Evolutionary conservation across 805 yeast genomes (phyloP).

Genomic region (Yamadazyma nakazawae): DNA sequence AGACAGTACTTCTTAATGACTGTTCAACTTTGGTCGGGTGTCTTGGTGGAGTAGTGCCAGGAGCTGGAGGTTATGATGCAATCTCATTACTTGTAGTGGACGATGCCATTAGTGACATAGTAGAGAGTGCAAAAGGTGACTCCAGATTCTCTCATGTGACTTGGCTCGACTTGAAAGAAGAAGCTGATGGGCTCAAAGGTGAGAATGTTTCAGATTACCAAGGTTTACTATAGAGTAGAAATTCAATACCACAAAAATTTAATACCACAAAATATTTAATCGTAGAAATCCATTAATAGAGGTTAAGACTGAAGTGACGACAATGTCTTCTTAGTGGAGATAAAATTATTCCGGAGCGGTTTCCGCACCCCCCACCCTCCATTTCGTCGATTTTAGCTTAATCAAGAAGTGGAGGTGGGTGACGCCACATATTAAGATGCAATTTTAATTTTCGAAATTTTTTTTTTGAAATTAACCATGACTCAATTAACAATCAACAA

Average conservation of each 20-base stretch:
- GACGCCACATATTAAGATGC: too few species aligned
- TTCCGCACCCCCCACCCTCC: too few species aligned
- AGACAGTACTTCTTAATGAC: slow-evolving; percentile 64
- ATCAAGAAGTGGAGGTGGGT: too few species aligned
- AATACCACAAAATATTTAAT: too few species aligned
- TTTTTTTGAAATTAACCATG: neutral
- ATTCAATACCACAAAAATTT: too few species aligned
- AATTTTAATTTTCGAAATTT: too few species aligned
- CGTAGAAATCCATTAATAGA: too few species aligned
- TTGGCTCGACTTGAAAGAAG: slow-evolving; percentile 69
- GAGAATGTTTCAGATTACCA: slow-evolving; percentile 40
- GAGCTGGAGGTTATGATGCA: slow-evolving; percentile 98
- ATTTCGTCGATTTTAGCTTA: too few species aligned
- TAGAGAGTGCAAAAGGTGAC: slow-evolving; percentile 17
- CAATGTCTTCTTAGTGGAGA: too few species aligned
- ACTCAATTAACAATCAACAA: slow-evolving; percentile 1
- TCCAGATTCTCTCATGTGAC: slow-evolving; percentile 44
- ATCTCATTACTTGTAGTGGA: slow-evolving; percentile 66
- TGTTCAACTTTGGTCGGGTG: slow-evolving; percentile 59
- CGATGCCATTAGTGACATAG: slow-evolving; percentile 31
- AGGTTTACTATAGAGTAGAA: slow-evolving; percentile 2
- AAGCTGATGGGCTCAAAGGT: slow-evolving; percentile 52
- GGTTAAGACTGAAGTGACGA: too few species aligned
- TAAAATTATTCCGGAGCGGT: too few species aligned
- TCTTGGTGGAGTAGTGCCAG: slow-evolving; percentile 95